These are phyloP conservation scores for Leishmania amazonensis DNA, from an alignment of 208 protist genomes.

Conservation along the genomic window DNA sequence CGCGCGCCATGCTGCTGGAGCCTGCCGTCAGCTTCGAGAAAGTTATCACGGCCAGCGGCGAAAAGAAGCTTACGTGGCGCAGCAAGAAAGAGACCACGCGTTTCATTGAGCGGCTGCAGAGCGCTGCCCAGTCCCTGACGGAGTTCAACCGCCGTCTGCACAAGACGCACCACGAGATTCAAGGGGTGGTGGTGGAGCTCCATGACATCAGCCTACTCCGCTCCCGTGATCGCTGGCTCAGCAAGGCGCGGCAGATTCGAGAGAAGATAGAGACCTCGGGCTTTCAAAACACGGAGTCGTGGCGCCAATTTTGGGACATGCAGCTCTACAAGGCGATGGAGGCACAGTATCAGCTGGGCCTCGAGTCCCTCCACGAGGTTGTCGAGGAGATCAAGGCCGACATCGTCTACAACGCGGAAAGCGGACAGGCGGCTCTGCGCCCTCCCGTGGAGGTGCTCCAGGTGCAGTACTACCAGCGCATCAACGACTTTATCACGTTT, in stretches of 20 bases:
- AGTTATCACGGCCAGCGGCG: slow-evolving; percentile 86
- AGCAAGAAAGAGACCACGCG: slow-evolving; percentile 77
- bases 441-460: slow-evolving; percentile 93
- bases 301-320: slow-evolving; percentile 97
- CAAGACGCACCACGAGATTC: slow-evolving; percentile 89
- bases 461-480: slow-evolving; percentile 93
- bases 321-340: slow-evolving; percentile 98
- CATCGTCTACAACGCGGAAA: slow-evolving; percentile 88
- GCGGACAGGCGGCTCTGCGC: slow-evolving; percentile 74
- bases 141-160: slow-evolving; percentile 94
- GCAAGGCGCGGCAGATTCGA: slow-evolving; percentile 83
- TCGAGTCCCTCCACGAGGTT: slow-evolving; percentile 93
- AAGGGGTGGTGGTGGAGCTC: slow-evolving; percentile 81
- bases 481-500: slow-evolving; percentile 96
- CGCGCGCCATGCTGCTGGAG: slow-evolving; percentile 90
- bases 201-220: slow-evolving; percentile 94
- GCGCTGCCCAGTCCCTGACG: slow-evolving; percentile 83
- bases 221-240: slow-evolving; percentile 93
- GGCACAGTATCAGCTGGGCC: slow-evolving; percentile 93
- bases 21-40: slow-evolving; percentile 89
- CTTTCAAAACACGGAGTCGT: slow-evolving; percentile 92
- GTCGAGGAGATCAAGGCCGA: slow-evolving; percentile 93
- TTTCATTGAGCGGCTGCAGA: slow-evolving; percentile 86
- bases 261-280: slow-evolving; percentile 86
- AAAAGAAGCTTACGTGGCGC: slow-evolving; percentile 85